Evolutionary conservation across 2,329 filamentous ascomycete genomes (phyloP).

Genomic region (Setomelanomma holmii): DNA sequence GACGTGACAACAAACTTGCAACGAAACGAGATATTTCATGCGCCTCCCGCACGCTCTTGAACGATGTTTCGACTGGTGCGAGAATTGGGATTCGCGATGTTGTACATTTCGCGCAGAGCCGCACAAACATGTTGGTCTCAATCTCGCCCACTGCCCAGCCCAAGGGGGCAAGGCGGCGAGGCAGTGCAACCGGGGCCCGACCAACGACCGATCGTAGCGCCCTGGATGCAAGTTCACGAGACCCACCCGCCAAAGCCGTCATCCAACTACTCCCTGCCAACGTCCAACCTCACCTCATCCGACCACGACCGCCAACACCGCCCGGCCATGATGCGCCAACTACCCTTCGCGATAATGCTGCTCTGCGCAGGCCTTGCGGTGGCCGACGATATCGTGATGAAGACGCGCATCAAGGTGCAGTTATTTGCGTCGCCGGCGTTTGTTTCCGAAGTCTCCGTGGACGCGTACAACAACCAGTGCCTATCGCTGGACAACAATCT

Average conservation of each 20-base stretch:
- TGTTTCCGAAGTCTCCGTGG: slow-evolving; percentile 39
- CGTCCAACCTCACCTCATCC: slow-evolving; percentile 1
- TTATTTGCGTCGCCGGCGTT: slow-evolving; percentile 43
- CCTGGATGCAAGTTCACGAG: neutral
- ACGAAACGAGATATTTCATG: too few relatives aligned
- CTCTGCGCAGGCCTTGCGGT: slow-evolving; percentile 6
- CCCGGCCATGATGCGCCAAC: slow-evolving; percentile 16
- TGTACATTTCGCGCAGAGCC: too few relatives aligned
- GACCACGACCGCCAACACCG: neutral
- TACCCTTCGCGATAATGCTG: slow-evolving; percentile 8
- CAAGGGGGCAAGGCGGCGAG: neutral
- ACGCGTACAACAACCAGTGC: slow-evolving; percentile 39
- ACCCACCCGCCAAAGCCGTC: neutral
- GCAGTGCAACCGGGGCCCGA: neutral
- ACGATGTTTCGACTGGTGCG: too few relatives aligned
- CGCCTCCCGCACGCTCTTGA: too few relatives aligned
- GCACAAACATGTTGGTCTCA: too few relatives aligned
- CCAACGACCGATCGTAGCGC: neutral
- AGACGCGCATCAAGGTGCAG: slow-evolving; percentile 42
- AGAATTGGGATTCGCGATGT: too few relatives aligned
- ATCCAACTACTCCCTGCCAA: neutral
- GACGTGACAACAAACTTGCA: too few relatives aligned
- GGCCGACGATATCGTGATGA: slow-evolving; percentile 28
- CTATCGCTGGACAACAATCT: slow-evolving; percentile 43
- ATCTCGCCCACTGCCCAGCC: too few relatives aligned